Evolutionary conservation across 1,284 basidiomycete genomes (phyloP), one percentile per base, ranked within the genome.

Genomic region (Vanrija pseudolonga): DNA sequence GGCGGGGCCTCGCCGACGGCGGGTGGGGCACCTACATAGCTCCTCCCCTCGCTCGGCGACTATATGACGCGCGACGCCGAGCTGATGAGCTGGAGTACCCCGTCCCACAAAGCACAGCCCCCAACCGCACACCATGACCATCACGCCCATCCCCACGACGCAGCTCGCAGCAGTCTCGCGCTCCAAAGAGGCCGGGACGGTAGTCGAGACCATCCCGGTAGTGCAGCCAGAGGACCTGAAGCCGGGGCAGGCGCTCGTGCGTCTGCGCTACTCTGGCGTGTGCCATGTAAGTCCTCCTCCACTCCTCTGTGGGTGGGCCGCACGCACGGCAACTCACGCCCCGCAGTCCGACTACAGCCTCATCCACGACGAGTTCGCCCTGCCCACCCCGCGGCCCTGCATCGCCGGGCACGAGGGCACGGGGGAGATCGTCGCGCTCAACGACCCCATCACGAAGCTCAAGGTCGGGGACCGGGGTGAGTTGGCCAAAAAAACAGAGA

Each of bases 361-460:
- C 46, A 38, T 26, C 19, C 37, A 24, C 17, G 40, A 47, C 32
- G 40, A 48, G 42, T 32, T 32, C 14, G 32, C 32, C 22, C 46
- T 14, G 20, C 41, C 3, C 41, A 53, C 42, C 45, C 47, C 47
- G 61, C 80, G 81, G 4, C 89, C 89, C 0, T 82, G 90, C 48
- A 83, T 92, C 56, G 90, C 89, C 32, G 90, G 90, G 0, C 64
- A 74, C 26, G 72, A 68, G 50, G 66, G 66, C 52, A 64, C 72
- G 5, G 78, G 78, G 36, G 66, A 80, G 46, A 77, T 92, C 54
- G 86, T 92, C 32, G 88, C 88, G 24, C 86, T 93, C 63, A 89
- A 84, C 37, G 78, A 80, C 17, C 78, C 85, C 66, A 87, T 88
- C 0, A 81, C 83, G 1, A 40, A 40, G 32, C 32, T 55, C 46